Conservation (phyloP, 331 rosid genomes). For the Dryas integrifolia region DNA sequence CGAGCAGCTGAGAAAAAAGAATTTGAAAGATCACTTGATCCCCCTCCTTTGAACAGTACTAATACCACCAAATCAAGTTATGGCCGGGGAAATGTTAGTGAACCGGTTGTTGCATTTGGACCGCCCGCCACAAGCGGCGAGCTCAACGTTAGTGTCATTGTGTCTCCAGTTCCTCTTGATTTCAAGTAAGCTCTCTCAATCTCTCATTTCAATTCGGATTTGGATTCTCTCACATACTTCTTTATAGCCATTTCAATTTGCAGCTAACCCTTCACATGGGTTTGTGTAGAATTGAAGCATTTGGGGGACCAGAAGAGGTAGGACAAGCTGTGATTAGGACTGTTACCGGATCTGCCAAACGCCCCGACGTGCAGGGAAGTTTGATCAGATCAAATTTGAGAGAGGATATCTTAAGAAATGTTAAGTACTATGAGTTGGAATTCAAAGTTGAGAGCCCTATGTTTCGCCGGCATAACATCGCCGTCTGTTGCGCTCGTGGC, state of each 20-base stretch:
- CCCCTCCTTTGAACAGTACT: constrained; percentile 45
- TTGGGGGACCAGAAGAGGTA: constrained; percentile 85
- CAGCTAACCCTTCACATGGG: not conserved
- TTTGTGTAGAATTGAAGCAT: constrained; percentile 67
- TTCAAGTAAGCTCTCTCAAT: constrained; percentile 52
- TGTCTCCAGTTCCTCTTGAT: constrained; percentile 65
- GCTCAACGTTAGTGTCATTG: constrained; percentile 87
- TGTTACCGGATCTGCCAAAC: constrained; percentile 58
- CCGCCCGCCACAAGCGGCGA: constrained; percentile 86
- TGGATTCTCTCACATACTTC: too few relatives aligned
- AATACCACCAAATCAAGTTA: constrained; percentile 21
- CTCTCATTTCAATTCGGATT: too few relatives aligned
- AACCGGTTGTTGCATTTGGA: constrained; percentile 80
- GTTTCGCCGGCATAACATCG: constrained; percentile 63
- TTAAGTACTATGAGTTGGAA: constrained; percentile 68
- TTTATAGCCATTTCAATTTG: not conserved
- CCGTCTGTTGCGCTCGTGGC: constrained; percentile 58
- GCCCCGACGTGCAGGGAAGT: constrained; percentile 57
- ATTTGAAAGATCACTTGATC: constrained; percentile 70
- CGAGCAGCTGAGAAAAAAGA: constrained; percentile 71
- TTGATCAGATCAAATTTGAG: constrained; percentile 57
- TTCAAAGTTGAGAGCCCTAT: constrained; percentile 69
- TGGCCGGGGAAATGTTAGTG: constrained; percentile 49
- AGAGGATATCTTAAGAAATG: constrained; percentile 46
- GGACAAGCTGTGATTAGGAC: constrained; percentile 71